phyloP scores from a whole-genome alignment of 805 yeast genomes.

The Yamadazyma endophytica region DNA sequence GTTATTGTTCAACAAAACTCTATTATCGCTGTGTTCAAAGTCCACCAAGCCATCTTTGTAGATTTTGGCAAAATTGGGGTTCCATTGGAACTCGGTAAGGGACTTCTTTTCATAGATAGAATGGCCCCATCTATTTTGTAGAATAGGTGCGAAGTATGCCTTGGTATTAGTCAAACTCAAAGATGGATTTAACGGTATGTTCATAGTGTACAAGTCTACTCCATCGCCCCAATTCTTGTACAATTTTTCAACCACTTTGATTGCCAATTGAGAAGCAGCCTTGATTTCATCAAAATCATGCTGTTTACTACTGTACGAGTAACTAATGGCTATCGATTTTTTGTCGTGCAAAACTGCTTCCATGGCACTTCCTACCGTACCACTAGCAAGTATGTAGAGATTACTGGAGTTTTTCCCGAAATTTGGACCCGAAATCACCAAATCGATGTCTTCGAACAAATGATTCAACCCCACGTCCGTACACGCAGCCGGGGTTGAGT shows the following conservation, averaged over 20 bases:
- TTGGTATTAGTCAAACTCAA: slow-evolving; percentile 55
- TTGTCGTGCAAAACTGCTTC: slow-evolving; percentile 78
- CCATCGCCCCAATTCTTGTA: slow-evolving; percentile 33
- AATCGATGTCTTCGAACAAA: slow-evolving; percentile 51
- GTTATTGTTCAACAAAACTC: slow-evolving; percentile 60
- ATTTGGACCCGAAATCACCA: slow-evolving; percentile 93
- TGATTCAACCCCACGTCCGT: slow-evolving; percentile 86
- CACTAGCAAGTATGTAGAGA: slow-evolving; percentile 83
- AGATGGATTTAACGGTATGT: slow-evolving; percentile 67
- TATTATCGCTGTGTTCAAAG: slow-evolving; percentile 59
- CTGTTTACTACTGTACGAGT: slow-evolving; percentile 61
- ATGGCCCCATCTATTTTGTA: slow-evolving; percentile 71
- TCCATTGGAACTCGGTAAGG: slow-evolving; percentile 61
- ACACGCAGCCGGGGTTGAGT: slow-evolving; percentile 96
- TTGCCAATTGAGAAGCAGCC: slow-evolving; percentile 66
- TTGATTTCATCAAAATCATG: slow-evolving; percentile 48
- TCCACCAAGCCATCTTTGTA: slow-evolving; percentile 45
- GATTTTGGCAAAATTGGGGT: slow-evolving; percentile 72
- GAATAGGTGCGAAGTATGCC: slow-evolving; percentile 70
- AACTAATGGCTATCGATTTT: slow-evolving; percentile 76
- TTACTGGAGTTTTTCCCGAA: slow-evolving; percentile 92
- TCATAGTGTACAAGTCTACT: slow-evolving; percentile 76
- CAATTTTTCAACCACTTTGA: slow-evolving; percentile 59
- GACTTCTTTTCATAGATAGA: slow-evolving; percentile 46
- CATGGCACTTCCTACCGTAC: slow-evolving; percentile 96